Percentiles rank a stretch among this genome's conserved stretches.
Conservation (phyloP, 441 rosid genomes). For the Biscutella laevigata region DNA sequence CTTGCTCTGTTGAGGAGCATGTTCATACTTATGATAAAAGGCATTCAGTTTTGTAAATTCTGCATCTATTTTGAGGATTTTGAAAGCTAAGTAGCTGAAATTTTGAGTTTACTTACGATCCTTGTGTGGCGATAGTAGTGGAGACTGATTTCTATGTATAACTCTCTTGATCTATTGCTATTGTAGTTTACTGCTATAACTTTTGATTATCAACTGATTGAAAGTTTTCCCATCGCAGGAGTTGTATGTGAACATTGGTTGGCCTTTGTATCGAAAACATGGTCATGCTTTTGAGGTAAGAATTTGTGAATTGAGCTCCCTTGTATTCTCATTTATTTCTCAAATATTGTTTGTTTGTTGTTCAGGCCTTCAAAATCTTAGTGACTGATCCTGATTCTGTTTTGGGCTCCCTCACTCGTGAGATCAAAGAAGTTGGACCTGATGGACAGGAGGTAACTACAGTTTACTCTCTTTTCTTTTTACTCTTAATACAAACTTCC, state of each 20-base stretch:
- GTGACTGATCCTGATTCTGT: slow-evolving; percentile 90
- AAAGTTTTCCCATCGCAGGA: slow-evolving; percentile 40
- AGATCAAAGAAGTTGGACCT: slow-evolving; percentile 72
- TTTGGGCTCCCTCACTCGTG: slow-evolving; percentile 62
- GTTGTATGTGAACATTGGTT: slow-evolving; percentile 66
- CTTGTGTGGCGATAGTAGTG: too few relatives aligned
- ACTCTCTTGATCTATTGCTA: not conserved
- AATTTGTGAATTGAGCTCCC: slow-evolving; percentile 1
- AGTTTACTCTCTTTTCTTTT: not conserved
- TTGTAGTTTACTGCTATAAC: not conserved
- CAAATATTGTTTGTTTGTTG: not conserved
- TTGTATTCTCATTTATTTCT: not conserved
- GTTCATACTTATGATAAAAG: too few relatives aligned
- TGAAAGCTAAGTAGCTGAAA: too few relatives aligned
- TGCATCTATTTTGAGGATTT: too few relatives aligned
- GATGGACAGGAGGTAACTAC: slow-evolving; percentile 94
- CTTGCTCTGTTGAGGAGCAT: too few relatives aligned
- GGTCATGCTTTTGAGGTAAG: slow-evolving; percentile 98
- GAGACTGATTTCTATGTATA: too few relatives aligned
- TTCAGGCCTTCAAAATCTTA: slow-evolving; percentile 84
- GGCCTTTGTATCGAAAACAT: slow-evolving; percentile 91
- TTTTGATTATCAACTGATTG: not conserved
- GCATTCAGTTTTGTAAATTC: too few relatives aligned
- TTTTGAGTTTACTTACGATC: too few relatives aligned
- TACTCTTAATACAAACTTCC: not conserved